phyloP scores from a whole-genome alignment of 2,329 filamentous ascomycete genomes.

The Tolypocladium cylindrosporum region DNA sequence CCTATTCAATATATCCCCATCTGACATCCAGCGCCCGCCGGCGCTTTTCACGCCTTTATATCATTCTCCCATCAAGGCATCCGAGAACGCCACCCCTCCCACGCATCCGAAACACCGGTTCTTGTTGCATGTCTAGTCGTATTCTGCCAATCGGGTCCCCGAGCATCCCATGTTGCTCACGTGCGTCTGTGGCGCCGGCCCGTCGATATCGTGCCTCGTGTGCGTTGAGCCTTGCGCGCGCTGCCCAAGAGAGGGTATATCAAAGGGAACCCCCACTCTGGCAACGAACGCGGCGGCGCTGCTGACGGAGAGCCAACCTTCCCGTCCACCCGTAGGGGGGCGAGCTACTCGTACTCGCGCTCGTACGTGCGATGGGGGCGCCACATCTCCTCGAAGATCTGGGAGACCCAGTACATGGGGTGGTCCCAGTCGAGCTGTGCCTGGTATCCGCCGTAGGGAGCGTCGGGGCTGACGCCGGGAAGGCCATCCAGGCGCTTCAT shows the following conservation, averaged over 20 bases:
- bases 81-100: not conserved
- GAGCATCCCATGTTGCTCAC: not conserved
- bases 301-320: not conserved
- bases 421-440: conserved; percentile 24
- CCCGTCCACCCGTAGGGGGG: not conserved
- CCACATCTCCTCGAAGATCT: conserved; percentile 35
- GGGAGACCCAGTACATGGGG: conserved; percentile 33
- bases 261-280: too few species aligned
- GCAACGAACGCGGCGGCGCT: not conserved
- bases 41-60: not conserved
- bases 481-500: not conserved
- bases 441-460: conserved; percentile 14
- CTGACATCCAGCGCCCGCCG: too few species aligned
- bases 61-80: not conserved
- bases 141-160: not conserved
- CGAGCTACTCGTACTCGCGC: conserved; percentile 8
- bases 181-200: not conserved
- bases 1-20: not conserved
- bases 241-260: too few species aligned
- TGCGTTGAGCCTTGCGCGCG: too few species aligned
- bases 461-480: not conserved
- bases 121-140: not conserved
- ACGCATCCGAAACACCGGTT: not conserved
- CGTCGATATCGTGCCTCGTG: not conserved
- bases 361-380: conserved; percentile 19